These are phyloP conservation scores for Tricholoma sp. DNA, from an alignment of 768 basidiomycete species.

Conservation along the genomic window DNA sequence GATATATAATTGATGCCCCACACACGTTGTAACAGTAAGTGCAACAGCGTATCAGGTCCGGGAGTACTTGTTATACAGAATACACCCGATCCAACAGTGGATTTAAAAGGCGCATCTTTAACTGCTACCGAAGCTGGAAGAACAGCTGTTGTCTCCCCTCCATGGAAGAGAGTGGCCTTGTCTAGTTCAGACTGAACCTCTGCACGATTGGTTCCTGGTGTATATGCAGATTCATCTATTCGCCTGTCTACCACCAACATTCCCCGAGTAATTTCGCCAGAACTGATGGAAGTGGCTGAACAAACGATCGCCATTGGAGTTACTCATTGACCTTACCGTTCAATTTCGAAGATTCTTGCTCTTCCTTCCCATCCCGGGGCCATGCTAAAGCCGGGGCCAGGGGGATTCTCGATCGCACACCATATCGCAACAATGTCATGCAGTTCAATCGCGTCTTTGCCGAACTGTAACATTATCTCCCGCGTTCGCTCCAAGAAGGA, in stretches of 20 bases:
- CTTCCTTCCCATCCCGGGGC: conserved; percentile 52
- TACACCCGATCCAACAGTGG: conserved; percentile 28
- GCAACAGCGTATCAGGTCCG: conserved; percentile 48
- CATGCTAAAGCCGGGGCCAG: conserved; percentile 28
- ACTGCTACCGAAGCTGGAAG: conserved; percentile 52
- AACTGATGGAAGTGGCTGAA: conserved; percentile 24
- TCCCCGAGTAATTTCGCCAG: conserved; percentile 76
- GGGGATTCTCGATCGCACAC: conserved; percentile 76
- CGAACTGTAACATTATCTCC: conserved; percentile 72
- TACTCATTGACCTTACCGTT: conserved; percentile 45
- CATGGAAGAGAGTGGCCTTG: conserved; percentile 24
- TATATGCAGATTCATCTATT: conserved; percentile 57
- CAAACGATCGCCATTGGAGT: background rate
- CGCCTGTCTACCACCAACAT: conserved; percentile 85
- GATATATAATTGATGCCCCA: conserved; percentile 38
- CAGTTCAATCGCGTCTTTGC: conserved; percentile 82
- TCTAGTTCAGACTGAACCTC: conserved; percentile 53
- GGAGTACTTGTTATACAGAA: conserved; percentile 56
- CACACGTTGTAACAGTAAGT: conserved; percentile 46
- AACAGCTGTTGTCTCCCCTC: conserved; percentile 42
- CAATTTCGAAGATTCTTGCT: conserved; percentile 58
- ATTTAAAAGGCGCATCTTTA: conserved; percentile 23
- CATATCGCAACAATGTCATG: conserved; percentile 90
- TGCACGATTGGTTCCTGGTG: conserved; percentile 61
- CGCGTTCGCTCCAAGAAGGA: conserved; percentile 71